Conservation (phyloP, 371 early-diverging fungal genomes). For the Mortierella sp. region DNA sequence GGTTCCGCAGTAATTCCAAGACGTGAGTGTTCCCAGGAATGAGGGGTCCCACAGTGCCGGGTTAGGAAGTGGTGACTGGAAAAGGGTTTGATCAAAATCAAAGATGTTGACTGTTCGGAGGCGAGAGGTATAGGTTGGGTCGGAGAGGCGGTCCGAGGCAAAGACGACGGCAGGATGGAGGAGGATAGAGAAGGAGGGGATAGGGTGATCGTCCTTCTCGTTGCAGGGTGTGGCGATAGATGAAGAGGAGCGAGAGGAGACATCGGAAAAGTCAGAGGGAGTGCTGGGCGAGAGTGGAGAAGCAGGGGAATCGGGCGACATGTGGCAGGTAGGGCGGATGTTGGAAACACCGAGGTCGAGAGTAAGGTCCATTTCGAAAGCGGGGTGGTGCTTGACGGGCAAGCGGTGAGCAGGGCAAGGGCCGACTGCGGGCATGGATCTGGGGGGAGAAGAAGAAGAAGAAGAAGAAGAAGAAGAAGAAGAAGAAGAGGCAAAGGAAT, state of each 20-base stretch:
- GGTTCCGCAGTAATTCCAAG: slow-evolving; percentile 59
- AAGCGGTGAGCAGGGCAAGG: too few species aligned
- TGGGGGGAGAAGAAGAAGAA: not conserved
- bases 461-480: not conserved
- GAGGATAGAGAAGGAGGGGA: not conserved
- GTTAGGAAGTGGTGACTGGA: slow-evolving; percentile 78
- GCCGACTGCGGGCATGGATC: too few species aligned
- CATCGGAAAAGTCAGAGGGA: slow-evolving; percentile 1
- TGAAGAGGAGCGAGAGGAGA: not conserved
- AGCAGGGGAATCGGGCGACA: not conserved
- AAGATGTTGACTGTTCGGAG: slow-evolving; percentile 60
- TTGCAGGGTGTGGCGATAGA: not conserved
- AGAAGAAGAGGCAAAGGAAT: too few species aligned
- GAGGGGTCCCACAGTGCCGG: slow-evolving; percentile 69
- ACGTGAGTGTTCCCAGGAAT: slow-evolving; percentile 65
- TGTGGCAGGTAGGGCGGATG: too few species aligned
- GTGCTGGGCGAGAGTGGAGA: not conserved
- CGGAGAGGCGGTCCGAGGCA: slow-evolving; percentile 20
- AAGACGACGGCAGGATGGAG: slow-evolving; percentile 41
- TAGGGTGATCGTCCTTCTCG: too few species aligned
- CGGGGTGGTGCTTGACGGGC: too few species aligned
- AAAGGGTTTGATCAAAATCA: slow-evolving; percentile 83
- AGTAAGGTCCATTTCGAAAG: too few species aligned
- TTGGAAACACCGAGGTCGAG: too few species aligned
- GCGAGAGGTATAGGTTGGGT: slow-evolving; percentile 5